Evolutionary conservation across 176 grass and related monocot genomes (phyloP).

Genomic region (Oryza officinalis): DNA sequence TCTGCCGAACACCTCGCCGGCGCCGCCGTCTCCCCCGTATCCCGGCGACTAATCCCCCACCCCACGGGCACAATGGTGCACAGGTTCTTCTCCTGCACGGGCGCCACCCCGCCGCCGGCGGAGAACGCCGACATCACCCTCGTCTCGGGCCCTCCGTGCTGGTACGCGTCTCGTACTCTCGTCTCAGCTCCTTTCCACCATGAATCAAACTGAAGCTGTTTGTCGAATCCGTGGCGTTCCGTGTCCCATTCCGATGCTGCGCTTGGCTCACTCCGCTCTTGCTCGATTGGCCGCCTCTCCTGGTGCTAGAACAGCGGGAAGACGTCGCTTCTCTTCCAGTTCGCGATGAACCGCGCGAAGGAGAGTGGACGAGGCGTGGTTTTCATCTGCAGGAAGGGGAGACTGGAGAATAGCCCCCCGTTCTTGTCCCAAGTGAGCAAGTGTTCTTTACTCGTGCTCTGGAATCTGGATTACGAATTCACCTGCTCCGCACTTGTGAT

Average conservation of each 20-base stretch:
- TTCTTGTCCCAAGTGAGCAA: conserved; percentile 74
- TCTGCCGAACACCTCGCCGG: conserved; percentile 42
- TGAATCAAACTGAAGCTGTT: background rate
- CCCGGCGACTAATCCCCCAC: background rate
- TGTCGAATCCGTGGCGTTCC: background rate
- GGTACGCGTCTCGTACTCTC: conserved; percentile 39
- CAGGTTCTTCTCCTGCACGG: conserved; percentile 60
- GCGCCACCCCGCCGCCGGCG: background rate
- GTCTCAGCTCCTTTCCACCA: background rate
- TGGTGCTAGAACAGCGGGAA: conserved; percentile 63
- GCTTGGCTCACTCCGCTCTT: background rate
- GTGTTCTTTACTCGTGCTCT: background rate
- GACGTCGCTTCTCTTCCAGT: conserved; percentile 91
- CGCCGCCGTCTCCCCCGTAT: background rate
- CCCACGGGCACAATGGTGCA: conserved; percentile 38
- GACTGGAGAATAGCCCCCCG: conserved; percentile 72
- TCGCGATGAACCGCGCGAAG: conserved; percentile 65
- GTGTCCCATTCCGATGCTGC: background rate
- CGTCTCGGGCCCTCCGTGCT: conserved; percentile 66
- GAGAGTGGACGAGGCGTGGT: conserved; percentile 66
- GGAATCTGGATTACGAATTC: background rate
- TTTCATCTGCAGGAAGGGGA: conserved; percentile 83
- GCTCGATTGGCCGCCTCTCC: background rate
- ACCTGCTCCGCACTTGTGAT: conserved; percentile 19
- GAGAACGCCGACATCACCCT: conserved; percentile 41